Evolutionary conservation across 2,329 filamentous ascomycete genomes (phyloP).

Genomic region (Fusarium veterinarium): DNA sequence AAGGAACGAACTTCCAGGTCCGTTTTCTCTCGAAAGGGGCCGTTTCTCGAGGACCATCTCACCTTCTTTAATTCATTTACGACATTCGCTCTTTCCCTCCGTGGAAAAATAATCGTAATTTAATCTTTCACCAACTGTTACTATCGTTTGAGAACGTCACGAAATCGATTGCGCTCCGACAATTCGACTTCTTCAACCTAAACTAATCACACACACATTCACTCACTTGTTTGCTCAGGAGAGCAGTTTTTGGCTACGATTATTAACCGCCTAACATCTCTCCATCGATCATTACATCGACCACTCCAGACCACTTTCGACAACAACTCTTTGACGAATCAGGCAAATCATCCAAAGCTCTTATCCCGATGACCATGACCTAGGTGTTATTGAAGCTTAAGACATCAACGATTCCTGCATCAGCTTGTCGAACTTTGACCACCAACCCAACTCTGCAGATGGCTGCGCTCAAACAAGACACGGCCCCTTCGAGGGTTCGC

Average conservation of each 20-base stretch:
- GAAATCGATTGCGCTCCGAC: conserved; percentile 25
- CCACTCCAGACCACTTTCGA: conserved; percentile 10
- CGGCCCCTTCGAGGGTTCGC: conserved; percentile 2
- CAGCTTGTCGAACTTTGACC: conserved; percentile 20
- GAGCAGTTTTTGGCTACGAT: conserved; percentile 50
- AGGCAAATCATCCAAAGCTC: conserved; percentile 19
- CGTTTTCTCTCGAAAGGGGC: conserved; percentile 26
- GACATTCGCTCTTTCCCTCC: conserved; percentile 37
- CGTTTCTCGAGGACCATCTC: conserved; percentile 36
- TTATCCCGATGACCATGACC: conserved; percentile 38
- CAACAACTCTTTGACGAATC: conserved; percentile 15
- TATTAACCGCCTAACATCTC: conserved; percentile 45
- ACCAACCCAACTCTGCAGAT: conserved; percentile 13
- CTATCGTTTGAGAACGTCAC: conserved; percentile 37
- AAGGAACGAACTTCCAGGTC: conserved; percentile 42
- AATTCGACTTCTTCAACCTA: conserved; percentile 29
- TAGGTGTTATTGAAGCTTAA: conserved; percentile 25
- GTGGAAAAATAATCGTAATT: conserved; percentile 43
- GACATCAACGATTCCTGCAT: conserved; percentile 14
- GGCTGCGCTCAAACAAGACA: conserved; percentile 15
- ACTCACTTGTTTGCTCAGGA: conserved; percentile 38
- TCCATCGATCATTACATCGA: conserved; percentile 39
- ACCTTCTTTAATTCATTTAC: conserved; percentile 34
- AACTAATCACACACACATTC: conserved; percentile 28
- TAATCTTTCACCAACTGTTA: conserved; percentile 44